Conservation (phyloP, 2,329 filamentous ascomycete genomes). For the Parafenestella ontariensis region DNA sequence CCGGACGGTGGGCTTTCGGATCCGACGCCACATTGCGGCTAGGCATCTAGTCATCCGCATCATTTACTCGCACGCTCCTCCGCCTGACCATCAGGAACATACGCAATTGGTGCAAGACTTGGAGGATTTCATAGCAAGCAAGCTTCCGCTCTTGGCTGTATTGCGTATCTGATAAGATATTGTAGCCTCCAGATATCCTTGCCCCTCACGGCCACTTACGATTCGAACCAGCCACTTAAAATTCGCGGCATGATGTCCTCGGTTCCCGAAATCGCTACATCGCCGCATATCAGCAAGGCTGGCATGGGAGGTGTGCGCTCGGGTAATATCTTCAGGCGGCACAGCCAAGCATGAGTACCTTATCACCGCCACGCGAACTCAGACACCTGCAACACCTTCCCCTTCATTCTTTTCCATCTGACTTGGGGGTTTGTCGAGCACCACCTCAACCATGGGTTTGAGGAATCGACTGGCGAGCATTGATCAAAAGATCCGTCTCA, state of each 20-base stretch:
- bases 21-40: background rate
- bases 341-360: background rate
- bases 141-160: too few species aligned
- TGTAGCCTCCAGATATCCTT: background rate
- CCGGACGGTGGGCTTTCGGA: background rate
- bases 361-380: background rate
- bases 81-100: background rate
- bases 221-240: background rate
- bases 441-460: constrained; percentile 8
- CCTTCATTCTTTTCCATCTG: background rate
- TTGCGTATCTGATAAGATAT: constrained; percentile 10
- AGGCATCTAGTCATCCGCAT: background rate
- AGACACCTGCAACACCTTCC: background rate
- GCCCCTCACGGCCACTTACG: constrained; percentile 7
- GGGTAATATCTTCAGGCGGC: constrained; percentile 1
- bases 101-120: background rate
- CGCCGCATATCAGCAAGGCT: constrained; percentile 3
- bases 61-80: background rate
- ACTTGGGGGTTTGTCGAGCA: background rate
- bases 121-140: background rate
- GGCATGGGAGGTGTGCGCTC: background rate
- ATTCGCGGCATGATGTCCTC: background rate
- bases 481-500: constrained; percentile 46
- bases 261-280: background rate
- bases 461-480: constrained; percentile 26